These are phyloP conservation scores for Xylaria nigripes DNA, from an alignment of 495 filamentous ascomycete species.

Conservation along the genomic window DNA sequence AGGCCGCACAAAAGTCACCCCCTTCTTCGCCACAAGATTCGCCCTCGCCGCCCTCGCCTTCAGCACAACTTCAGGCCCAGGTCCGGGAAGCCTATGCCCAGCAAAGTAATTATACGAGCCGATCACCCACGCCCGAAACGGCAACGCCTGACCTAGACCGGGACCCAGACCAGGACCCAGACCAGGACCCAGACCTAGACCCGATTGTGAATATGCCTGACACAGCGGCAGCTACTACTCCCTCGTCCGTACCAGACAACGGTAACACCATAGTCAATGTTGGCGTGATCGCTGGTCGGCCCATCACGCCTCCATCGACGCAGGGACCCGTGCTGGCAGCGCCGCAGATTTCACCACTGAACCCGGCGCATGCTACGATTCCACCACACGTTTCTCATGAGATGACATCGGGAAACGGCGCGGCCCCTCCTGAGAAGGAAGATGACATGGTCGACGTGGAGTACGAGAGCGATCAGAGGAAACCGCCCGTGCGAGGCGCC, in stretches of 20 bases:
- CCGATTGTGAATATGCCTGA: not conserved
- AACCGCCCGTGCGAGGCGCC: slow-evolving; percentile 48
- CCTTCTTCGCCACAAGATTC: slow-evolving; percentile 5
- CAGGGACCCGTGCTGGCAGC: slow-evolving; percentile 15
- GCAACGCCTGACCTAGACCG: slow-evolving; percentile 3
- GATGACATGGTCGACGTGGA: slow-evolving; percentile 18
- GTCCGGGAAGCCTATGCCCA: slow-evolving; percentile 8
- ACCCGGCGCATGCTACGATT: slow-evolving; percentile 16
- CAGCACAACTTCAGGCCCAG: slow-evolving; percentile 11
- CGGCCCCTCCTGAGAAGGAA: not conserved
- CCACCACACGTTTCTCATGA: slow-evolving; percentile 8
- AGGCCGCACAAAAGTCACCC: not conserved
- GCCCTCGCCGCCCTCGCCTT: slow-evolving; percentile 9
- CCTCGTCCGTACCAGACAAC: not conserved
- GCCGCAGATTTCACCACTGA: slow-evolving; percentile 17
- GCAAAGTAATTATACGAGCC: not conserved
- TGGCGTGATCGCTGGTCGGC: not conserved
- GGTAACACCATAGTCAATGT: not conserved
- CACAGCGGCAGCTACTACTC: not conserved
- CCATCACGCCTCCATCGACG: not conserved
- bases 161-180: not conserved
- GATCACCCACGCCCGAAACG: slow-evolving; percentile 6
- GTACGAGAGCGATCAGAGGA: slow-evolving; percentile 7
- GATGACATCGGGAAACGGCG: not conserved
- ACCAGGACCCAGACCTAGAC: not conserved